These are phyloP conservation scores for Tranzscheliella williamsii DNA, from an alignment of 1,284 basidiomycete genomes.

Conservation along the genomic window DNA sequence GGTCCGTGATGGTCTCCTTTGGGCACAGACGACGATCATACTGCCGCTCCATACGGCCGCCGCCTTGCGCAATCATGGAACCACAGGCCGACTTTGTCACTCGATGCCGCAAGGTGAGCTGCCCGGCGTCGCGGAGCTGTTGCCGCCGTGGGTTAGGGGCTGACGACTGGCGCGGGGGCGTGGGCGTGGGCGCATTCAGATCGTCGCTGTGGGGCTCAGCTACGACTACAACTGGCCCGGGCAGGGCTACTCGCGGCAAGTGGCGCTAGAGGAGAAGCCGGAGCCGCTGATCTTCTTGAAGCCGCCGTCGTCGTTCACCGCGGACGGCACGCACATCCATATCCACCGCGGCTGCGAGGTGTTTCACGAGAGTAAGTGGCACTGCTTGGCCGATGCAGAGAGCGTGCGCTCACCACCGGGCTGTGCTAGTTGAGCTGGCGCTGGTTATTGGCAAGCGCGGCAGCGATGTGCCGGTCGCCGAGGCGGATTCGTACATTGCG, in stretches of 20 bases:
- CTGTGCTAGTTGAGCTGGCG: slow-evolving; percentile 1
- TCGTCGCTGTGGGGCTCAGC: background rate
- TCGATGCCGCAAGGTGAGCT: background rate
- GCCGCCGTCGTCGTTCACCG: background rate
- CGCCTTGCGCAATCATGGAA: no score
- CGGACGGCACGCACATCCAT: background rate
- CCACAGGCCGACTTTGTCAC: background rate
- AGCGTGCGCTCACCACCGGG: background rate
- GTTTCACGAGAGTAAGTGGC: background rate
- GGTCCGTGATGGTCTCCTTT: no score
- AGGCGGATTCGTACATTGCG: background rate
- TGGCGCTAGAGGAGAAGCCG: background rate
- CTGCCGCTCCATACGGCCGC: no score
- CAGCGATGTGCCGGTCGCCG: background rate
- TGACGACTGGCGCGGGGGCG: no score
- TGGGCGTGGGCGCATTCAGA: no score
- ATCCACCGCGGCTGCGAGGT: background rate
- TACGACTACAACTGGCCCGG: slow-evolving; percentile 1
- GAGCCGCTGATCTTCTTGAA: background rate
- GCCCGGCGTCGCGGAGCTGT: no score
- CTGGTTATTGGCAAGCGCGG: background rate
- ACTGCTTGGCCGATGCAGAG: background rate
- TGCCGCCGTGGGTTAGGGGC: no score
- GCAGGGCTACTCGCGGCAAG: background rate
- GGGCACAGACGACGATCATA: no score